Evolutionary conservation across 1,284 basidiomycete species (phyloP).

Genomic region (Trametes sp.): DNA sequence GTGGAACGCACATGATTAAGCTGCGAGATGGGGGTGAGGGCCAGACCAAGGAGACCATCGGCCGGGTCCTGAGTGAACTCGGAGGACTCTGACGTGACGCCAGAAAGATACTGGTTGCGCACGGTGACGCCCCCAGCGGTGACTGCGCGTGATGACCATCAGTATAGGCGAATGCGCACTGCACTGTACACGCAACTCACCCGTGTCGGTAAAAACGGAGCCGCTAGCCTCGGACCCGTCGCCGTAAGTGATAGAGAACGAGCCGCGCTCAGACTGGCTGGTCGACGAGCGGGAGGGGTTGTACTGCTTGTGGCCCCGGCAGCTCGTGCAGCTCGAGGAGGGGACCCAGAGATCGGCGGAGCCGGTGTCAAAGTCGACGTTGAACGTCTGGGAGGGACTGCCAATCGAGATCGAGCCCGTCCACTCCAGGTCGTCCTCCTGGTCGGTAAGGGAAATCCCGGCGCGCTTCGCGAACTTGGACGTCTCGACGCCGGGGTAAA

Average conservation of each 20-base stretch:
- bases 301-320: constrained; percentile 36
- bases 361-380: constrained; percentile 40
- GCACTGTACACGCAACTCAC: background rate
- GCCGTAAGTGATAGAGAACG: constrained; percentile 57
- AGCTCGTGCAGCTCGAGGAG: constrained; percentile 27
- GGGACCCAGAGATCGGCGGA: constrained; percentile 37
- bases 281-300: constrained; percentile 47
- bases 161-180: background rate
- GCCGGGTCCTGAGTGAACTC: background rate
- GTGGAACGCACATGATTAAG: constrained; percentile 5
- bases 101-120: constrained; percentile 28
- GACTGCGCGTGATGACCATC: background rate
- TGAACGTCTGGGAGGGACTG: constrained; percentile 31
- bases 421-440: constrained; percentile 30
- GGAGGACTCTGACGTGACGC: background rate
- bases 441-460: constrained; percentile 29
- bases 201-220: constrained; percentile 56
- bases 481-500: constrained; percentile 19
- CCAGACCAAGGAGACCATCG: background rate
- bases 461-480: constrained; percentile 21
- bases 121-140: constrained; percentile 28
- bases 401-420: constrained; percentile 35
- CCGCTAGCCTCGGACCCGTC: constrained; percentile 61
- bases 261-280: constrained; percentile 37
- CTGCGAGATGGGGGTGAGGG: background rate